These are phyloP conservation scores for Acer yangbiense DNA, from an alignment of 345 rosid genomes.

Conservation along the genomic window DNA sequence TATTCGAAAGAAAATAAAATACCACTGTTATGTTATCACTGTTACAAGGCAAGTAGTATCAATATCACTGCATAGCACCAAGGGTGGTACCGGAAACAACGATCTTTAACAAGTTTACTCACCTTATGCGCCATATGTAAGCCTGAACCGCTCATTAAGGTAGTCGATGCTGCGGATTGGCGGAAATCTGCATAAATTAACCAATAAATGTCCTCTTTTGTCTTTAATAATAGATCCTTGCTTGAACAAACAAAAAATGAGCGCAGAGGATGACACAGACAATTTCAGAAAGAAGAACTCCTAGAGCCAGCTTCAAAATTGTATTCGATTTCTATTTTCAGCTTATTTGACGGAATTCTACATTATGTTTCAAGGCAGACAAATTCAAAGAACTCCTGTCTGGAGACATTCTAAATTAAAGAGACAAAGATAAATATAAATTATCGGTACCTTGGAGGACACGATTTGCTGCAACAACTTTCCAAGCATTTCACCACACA, in stretches of 20 bases:
- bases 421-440: neutral
- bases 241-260: too few species aligned
- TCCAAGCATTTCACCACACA: constrained; percentile 73
- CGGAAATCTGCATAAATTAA: constrained; percentile 50
- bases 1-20: too few species aligned
- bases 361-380: too few species aligned
- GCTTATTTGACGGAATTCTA: too few species aligned
- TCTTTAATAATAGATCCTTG: too few species aligned
- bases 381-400: too few species aligned
- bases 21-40: too few species aligned
- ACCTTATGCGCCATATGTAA: constrained; percentile 33
- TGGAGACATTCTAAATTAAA: neutral
- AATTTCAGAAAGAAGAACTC: neutral
- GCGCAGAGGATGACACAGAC: neutral
- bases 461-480: constrained; percentile 69
- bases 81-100: too few species aligned
- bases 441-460: constrained; percentile 58
- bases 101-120: too few species aligned
- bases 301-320: neutral
- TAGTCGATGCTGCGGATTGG: constrained; percentile 72
- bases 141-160: constrained; percentile 56
- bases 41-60: too few species aligned
- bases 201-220: too few species aligned
- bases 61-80: too few species aligned
- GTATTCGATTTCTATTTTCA: neutral